Conservation (phyloP, 768 basidiomycete species). For the Suillus tomentosus region DNA sequence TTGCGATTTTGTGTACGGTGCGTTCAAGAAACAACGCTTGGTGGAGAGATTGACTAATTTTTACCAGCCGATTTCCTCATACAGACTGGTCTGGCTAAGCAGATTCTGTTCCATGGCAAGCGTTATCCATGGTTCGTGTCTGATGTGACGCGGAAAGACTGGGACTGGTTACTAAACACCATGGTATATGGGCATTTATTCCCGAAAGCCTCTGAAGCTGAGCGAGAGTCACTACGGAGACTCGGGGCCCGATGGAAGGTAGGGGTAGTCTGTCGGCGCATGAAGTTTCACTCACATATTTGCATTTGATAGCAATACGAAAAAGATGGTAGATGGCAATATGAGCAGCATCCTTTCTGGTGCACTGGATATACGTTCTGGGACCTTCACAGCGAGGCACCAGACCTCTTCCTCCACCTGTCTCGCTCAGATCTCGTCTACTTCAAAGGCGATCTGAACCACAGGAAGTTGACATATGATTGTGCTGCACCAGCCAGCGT, state of each 20-base stretch:
- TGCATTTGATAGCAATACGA: constrained; percentile 71
- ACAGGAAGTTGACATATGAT: constrained; percentile 87
- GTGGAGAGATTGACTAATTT: constrained; percentile 11
- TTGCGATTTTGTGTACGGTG: constrained; percentile 85
- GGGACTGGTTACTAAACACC: constrained; percentile 87
- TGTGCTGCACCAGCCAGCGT: constrained; percentile 86
- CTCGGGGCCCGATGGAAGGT: constrained; percentile 93
- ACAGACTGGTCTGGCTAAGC: constrained; percentile 81
- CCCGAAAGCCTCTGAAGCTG: constrained; percentile 75
- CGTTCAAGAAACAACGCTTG: constrained; percentile 21
- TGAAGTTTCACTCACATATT: neutral
- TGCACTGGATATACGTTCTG: constrained; percentile 96
- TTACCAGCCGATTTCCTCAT: constrained; percentile 86
- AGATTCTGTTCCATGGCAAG: constrained; percentile 94
- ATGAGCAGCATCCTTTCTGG: constrained; percentile 94
- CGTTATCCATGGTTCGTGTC: constrained; percentile 95
- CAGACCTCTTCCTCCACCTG: constrained; percentile 90
- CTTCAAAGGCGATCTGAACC: constrained; percentile 96
- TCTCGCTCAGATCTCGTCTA: constrained; percentile 87
- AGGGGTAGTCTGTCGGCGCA: constrained; percentile 8
- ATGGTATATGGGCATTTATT: constrained; percentile 94
- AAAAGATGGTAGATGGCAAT: constrained; percentile 90
- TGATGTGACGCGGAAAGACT: constrained; percentile 91
- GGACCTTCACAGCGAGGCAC: constrained; percentile 81
- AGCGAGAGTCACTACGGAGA: constrained; percentile 76